These are phyloP conservation scores for Primulina eburnea DNA, from an alignment of 257 asterid species.

Conservation along the genomic window DNA sequence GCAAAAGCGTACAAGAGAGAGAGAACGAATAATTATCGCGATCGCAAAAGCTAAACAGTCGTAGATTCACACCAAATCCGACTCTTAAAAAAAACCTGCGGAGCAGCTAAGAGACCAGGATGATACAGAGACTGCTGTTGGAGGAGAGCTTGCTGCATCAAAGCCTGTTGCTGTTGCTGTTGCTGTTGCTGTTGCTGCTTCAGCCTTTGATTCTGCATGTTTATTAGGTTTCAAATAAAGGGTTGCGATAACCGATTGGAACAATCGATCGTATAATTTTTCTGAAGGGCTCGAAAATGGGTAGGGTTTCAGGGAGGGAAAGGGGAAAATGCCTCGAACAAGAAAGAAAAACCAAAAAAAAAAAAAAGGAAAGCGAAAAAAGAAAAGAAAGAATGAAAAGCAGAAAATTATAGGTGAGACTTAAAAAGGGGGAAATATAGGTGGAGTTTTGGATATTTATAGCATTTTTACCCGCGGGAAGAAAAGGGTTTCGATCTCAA, in stretches of 20 bases:
- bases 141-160: conserved; percentile 96
- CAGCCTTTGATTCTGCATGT: conserved; percentile 84
- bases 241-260: no score
- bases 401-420: conserved; percentile 16
- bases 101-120: conserved; percentile 89
- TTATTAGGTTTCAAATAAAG: conserved; percentile 10
- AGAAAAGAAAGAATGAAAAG: conserved; percentile 19
- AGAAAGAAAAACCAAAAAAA: conserved; percentile 2
- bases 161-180: conserved; percentile 83
- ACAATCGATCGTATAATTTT: conserved; percentile 24
- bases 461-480: neutral
- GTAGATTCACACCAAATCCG: neutral
- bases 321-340: conserved; percentile 28
- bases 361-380: conserved; percentile 16
- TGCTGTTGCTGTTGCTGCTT: conserved; percentile 84
- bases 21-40: conserved; percentile 15
- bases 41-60: conserved; percentile 6
- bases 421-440: conserved; percentile 21
- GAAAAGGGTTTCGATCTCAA: no score
- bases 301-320: conserved; percentile 49
- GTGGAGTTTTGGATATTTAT: conserved; percentile 27
- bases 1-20: neutral
- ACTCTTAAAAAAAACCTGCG: conserved; percentile 51
- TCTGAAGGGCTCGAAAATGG: conserved; percentile 6
- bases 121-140: conserved; percentile 89